Evolutionary conservation across 768 basidiomycete species (phyloP).

Genomic region (Podaxis rugospora): DNA sequence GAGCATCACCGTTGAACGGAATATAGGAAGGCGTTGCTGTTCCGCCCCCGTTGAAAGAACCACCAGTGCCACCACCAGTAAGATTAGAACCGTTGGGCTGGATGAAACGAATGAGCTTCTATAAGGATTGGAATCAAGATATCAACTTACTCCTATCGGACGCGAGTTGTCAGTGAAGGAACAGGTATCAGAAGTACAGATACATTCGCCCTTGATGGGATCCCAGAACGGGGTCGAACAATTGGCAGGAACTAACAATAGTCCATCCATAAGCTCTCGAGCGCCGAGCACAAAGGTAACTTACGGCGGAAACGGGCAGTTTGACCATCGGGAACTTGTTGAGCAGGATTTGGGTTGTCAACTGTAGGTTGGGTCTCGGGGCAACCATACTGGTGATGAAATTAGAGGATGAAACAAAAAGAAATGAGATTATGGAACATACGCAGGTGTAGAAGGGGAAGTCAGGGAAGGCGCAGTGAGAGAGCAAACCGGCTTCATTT

Average conservation of each 20-base stretch:
- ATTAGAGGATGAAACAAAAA: neutral
- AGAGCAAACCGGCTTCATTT: slow-evolving; percentile 60
- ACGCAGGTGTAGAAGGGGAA: slow-evolving; percentile 82
- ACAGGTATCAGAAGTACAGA: slow-evolving; percentile 55
- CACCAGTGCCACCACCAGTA: slow-evolving; percentile 15
- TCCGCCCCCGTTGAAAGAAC: neutral
- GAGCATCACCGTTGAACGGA: slow-evolving; percentile 43
- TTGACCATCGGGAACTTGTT: slow-evolving; percentile 42
- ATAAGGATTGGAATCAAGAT: neutral
- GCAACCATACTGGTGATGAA: slow-evolving; percentile 60
- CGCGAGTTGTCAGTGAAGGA: slow-evolving; percentile 59
- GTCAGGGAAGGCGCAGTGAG: slow-evolving; percentile 61
- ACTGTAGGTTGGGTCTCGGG: slow-evolving; percentile 51
- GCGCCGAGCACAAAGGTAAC: slow-evolving; percentile 18
- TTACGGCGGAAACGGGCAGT: slow-evolving; percentile 51
- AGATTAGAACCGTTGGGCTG: slow-evolving; percentile 15
- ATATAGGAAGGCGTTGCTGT: slow-evolving; percentile 30
- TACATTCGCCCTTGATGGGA: slow-evolving; percentile 60
- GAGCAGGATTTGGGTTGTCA: slow-evolving; percentile 61
- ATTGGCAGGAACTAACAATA: slow-evolving; percentile 53
- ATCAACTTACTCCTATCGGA: slow-evolving; percentile 14
- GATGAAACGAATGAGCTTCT: neutral
- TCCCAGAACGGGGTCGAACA: slow-evolving; percentile 84
- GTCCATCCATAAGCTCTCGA: neutral
- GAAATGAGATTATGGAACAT: slow-evolving; percentile 22